phyloP scores from a whole-genome alignment of 352 stramenopile genomes.

The Halophytophthora batemanensis region DNA sequence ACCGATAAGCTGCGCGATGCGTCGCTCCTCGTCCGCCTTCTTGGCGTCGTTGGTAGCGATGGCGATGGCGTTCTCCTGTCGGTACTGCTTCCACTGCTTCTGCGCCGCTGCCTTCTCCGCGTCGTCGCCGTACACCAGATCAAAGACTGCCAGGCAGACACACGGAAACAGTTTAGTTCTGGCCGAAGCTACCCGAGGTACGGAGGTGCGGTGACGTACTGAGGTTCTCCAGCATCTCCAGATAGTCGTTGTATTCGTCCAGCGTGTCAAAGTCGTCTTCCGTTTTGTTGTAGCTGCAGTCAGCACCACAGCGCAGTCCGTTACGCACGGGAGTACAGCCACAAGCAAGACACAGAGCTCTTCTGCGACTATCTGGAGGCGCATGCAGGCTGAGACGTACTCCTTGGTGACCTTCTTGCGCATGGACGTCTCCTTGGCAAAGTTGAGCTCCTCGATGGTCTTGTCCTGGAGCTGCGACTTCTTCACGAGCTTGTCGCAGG shows the following conservation, averaged over 20 bases:
- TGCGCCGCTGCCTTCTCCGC: constrained; percentile 62
- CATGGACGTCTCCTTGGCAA: constrained; percentile 81
- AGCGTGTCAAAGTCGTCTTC: constrained; percentile 86
- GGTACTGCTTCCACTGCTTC: constrained; percentile 87
- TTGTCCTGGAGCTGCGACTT: constrained; percentile 89
- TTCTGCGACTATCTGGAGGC: neutral
- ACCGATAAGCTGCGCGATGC: constrained; percentile 79
- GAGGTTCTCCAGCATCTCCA: constrained; percentile 82
- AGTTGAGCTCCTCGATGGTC: constrained; percentile 88
- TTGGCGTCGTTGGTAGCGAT: constrained; percentile 86
- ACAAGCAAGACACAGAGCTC: neutral
- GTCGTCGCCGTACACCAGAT: constrained; percentile 79
- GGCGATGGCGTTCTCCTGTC: constrained; percentile 71
- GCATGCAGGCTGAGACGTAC: constrained; percentile 23
- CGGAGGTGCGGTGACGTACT: constrained; percentile 34
- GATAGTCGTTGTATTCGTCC: constrained; percentile 87
- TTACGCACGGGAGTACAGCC: neutral
- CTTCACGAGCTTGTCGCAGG: constrained; percentile 83
- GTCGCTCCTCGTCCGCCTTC: constrained; percentile 83
- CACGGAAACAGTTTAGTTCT: neutral
- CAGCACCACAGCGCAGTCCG: neutral
- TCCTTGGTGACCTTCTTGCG: constrained; percentile 87
- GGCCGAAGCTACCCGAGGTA: neutral
- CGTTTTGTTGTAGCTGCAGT: constrained; percentile 83
- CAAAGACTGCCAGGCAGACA: constrained; percentile 58